These are phyloP conservation scores for Ophiostoma piceae DNA, from an alignment of 2,329 filamentous ascomycete genomes.

Conservation along the genomic window DNA sequence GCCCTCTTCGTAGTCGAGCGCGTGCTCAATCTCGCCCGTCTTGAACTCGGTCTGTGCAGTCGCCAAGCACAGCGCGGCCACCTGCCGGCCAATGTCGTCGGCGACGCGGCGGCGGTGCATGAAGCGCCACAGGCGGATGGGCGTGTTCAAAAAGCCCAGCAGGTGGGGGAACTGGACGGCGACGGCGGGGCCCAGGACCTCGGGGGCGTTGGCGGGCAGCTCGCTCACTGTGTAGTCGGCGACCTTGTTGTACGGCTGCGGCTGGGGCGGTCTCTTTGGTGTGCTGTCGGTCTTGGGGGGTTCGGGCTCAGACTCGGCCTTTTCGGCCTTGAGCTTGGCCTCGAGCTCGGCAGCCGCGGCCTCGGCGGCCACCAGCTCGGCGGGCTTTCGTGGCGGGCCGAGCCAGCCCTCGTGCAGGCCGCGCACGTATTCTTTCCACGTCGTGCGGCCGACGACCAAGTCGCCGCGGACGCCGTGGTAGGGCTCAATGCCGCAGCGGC, in stretches of 20 bases:
- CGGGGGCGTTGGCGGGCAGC: slow-evolving; percentile 61
- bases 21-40: slow-evolving; percentile 56
- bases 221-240: slow-evolving; percentile 63
- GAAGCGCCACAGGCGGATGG: slow-evolving; percentile 79
- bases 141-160: slow-evolving; percentile 87
- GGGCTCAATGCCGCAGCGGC: slow-evolving; percentile 61
- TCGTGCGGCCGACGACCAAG: slow-evolving; percentile 80
- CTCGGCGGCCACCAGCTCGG: slow-evolving; percentile 1
- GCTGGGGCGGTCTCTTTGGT: slow-evolving; percentile 55
- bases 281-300: slow-evolving; percentile 33
- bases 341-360: slow-evolving; percentile 6
- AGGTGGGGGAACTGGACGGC: slow-evolving; percentile 80
- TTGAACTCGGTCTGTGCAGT: slow-evolving; percentile 48
- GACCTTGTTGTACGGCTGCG: slow-evolving; percentile 67
- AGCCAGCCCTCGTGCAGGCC: slow-evolving; percentile 96
- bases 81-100: slow-evolving; percentile 79
- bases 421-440: slow-evolving; percentile 96
- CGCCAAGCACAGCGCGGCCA: slow-evolving; percentile 75
- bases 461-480: slow-evolving; percentile 75
- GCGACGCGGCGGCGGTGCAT: slow-evolving; percentile 79
- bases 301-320: not conserved
- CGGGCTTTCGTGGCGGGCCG: slow-evolving; percentile 56
- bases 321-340: slow-evolving; percentile 14
- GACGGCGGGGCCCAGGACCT: slow-evolving; percentile 65
- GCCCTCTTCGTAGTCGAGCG: slow-evolving; percentile 65